Evolutionary conservation across 106 monocot genomes (phyloP), one percentile per base, ranked within the genome.

Genomic region (Platanthera zijinensis): DNA sequence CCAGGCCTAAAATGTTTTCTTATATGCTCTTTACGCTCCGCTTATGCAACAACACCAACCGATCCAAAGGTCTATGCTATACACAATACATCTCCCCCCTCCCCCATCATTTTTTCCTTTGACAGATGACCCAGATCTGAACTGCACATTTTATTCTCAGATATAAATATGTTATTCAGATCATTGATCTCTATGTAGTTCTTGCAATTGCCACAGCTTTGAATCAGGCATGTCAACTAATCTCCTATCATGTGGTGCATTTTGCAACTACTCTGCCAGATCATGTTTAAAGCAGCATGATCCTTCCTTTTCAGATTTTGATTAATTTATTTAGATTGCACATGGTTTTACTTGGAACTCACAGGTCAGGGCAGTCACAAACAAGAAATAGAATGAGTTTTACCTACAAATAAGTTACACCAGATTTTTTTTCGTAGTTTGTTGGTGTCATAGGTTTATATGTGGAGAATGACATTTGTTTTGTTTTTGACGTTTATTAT

Each of bases 121-220:
- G 52, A 64, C 12, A 52, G 30, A 3, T 62, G 15, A 39, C 3
- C 32, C 7, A 73, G 53, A 18, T 74, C 67, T 69, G 2, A 45
- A 17, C 15, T 52, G 66, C 39, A 39, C 39, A 1, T 39, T 5
- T 25, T 73, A 73, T 6, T 14, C 46, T 50, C 48, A 48, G 47
- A 45, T 1, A 19, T 28, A 13, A 14, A 61, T 69, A 52, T 22
- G 30, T 28, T 72, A 48, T 80, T 81, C 89, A 92, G 95, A 92
- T 95, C 25, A 92, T 95, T 78, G 95, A 95, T 76, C 80, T 95
- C 6, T 95, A 95, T 73, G 90, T 95, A 77, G 69, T 85, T 54
- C 92, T 83, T 81, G 92, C 95, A 5, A 76, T 95, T 48, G 18
- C 74, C 14, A 88, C 86, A 18, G 86, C 90, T 68, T 14, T 90